phyloP scores from a whole-genome alignment of 1,284 basidiomycete genomes.

The Ustilago bromivora region DNA sequence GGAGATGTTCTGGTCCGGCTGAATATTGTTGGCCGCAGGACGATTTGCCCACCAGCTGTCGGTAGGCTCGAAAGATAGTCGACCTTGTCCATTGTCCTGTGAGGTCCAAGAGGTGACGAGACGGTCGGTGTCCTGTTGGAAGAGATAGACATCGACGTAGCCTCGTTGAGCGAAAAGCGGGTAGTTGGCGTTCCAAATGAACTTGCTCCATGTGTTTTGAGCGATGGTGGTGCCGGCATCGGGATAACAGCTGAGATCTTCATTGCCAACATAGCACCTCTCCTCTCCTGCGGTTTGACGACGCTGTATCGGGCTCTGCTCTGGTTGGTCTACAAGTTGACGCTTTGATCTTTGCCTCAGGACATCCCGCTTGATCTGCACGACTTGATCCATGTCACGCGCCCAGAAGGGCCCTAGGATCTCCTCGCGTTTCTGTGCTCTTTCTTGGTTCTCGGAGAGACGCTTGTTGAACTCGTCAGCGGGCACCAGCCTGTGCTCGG shows the following conservation, averaged over 20 bases:
- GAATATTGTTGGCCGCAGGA: conserved; percentile 51
- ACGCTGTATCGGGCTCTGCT: conserved; percentile 16
- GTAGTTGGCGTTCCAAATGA: conserved; percentile 65
- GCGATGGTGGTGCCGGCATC: conserved; percentile 42
- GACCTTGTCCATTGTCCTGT: conserved; percentile 52
- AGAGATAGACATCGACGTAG: conserved; percentile 64
- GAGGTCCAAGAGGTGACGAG: conserved; percentile 56
- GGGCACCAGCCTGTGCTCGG: conserved; percentile 30
- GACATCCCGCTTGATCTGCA: conserved; percentile 35
- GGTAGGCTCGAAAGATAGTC: conserved; percentile 56
- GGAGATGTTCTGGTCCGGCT: conserved; percentile 55
- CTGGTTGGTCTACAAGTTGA: conserved; percentile 2
- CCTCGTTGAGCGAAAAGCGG: conserved; percentile 57
- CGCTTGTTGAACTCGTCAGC: conserved; percentile 29
- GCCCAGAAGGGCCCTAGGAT: conserved; percentile 55
- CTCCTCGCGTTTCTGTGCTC: conserved; percentile 20
- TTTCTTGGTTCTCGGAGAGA: conserved; percentile 7
- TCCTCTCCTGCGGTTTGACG: conserved; percentile 55
- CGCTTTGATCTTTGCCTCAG: conserved; percentile 7
- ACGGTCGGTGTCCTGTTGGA: conserved; percentile 56
- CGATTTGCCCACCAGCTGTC: conserved; percentile 61
- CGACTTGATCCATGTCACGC: conserved; percentile 37
- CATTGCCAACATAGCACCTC: conserved; percentile 59
- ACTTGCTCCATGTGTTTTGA: conserved; percentile 55
- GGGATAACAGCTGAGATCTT: conserved; percentile 63